These are phyloP conservation scores for Ganoderma leucocontextum DNA, from an alignment of 1,284 basidiomycete species.

Conservation along the genomic window DNA sequence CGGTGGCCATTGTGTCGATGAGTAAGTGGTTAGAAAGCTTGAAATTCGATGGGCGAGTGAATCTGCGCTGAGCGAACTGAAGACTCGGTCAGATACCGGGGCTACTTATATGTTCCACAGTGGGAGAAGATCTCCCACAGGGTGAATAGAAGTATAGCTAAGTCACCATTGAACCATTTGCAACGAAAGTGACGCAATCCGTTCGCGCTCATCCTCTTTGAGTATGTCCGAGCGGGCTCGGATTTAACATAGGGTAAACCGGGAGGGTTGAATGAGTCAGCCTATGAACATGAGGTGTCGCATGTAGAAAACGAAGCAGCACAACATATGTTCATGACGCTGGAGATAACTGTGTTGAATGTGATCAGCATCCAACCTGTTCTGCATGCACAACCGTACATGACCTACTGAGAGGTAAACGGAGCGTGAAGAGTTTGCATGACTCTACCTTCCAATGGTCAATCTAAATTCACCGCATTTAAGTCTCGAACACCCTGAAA, in stretches of 20 bases:
- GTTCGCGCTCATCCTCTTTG: neutral
- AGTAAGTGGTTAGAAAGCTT: neutral
- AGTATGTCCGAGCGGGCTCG: slow-evolving; percentile 2
- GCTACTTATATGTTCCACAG: neutral
- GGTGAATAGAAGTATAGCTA: neutral
- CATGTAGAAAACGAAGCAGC: neutral
- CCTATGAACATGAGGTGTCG: neutral
- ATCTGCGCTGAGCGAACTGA: neutral
- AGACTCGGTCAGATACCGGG: neutral
- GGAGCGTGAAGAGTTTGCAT: too few species aligned
- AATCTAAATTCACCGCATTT: neutral
- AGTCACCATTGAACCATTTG: neutral
- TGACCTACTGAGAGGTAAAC: neutral
- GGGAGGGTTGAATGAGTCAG: neutral
- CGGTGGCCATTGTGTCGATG: slow-evolving; percentile 37
- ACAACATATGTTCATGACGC: neutral
- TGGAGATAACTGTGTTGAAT: neutral
- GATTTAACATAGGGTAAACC: slow-evolving; percentile 1
- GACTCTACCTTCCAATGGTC: neutral
- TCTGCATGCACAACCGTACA: neutral
- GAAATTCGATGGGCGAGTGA: neutral
- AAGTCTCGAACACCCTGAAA: neutral
- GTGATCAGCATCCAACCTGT: neutral
- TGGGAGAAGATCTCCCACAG: neutral
- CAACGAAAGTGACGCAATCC: neutral